These are phyloP conservation scores for Wickerhamiella hasegawae DNA, from an alignment of 805 yeast species.

Conservation along the genomic window DNA sequence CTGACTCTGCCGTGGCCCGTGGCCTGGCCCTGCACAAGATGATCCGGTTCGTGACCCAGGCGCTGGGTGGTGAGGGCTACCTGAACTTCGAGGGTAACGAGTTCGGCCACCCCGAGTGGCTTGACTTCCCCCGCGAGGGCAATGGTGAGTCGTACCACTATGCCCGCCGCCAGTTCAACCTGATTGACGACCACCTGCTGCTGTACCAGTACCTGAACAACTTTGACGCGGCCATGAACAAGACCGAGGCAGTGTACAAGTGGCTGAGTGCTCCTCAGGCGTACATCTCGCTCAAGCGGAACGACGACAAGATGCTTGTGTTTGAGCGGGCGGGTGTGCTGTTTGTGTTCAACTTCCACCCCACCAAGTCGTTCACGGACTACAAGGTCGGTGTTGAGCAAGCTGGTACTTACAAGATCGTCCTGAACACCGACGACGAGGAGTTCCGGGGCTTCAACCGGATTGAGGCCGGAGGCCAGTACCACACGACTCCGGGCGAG, in stretches of 20 bases:
- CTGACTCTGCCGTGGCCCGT: constrained; percentile 69
- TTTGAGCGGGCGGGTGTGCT: constrained; percentile 77
- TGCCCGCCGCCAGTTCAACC: constrained; percentile 87
- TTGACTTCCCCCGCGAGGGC: constrained; percentile 88
- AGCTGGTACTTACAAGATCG: constrained; percentile 60
- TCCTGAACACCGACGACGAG: constrained; percentile 55
- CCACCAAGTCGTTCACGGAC: constrained; percentile 65
- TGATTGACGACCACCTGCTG: constrained; percentile 62
- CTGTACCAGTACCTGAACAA: constrained; percentile 62
- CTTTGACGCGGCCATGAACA: constrained; percentile 81
- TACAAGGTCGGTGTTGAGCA: constrained; percentile 80
- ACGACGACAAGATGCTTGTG: constrained; percentile 72
- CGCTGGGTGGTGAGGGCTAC: constrained; percentile 95
- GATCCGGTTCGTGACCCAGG: constrained; percentile 73
- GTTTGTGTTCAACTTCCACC: constrained; percentile 84
- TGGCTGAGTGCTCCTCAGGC: constrained; percentile 67
- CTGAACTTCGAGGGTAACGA: constrained; percentile 95
- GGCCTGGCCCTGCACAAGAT: constrained; percentile 84
- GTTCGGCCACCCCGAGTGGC: constrained; percentile 98
- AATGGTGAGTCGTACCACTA: constrained; percentile 81
- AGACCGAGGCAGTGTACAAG: constrained; percentile 48
- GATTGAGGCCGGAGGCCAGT: constrained; percentile 38
- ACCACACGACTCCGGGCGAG: constrained; percentile 50
- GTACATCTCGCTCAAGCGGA: constrained; percentile 76
- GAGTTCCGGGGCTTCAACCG: constrained; percentile 74